Base-by-base conservation (phyloP, 106 monocot genomes). In the Acorus calamus region DNA sequence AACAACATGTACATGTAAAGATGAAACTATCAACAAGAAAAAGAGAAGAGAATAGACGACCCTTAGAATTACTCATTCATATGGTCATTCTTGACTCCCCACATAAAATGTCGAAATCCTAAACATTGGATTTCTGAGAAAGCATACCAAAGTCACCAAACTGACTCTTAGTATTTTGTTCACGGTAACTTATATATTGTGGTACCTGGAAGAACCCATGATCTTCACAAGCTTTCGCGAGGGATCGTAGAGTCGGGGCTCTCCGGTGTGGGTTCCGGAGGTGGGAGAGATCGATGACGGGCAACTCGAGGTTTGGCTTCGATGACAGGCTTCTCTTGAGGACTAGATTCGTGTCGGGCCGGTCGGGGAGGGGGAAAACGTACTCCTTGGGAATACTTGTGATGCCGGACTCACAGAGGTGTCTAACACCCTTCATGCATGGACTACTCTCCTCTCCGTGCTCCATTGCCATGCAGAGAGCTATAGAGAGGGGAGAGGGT, bases 141-240 rank as follows among this genome's bases (percentile, higher is more conserved):
- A 1, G 1, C n/a, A n/a, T n/a, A 28, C 28, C 28, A 28, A 1
- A 28, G 28, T 28, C 28, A 28, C 28, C 28, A 28, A 28, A 28
- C 28, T 28, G 28, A 28, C 28, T 28, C 28, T 28, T 28, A 28
- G 28, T 28, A 28, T 28, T 28, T 0, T 28, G 28, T 28, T 28
- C 28, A 28, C 1, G 1, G 28, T 28, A 28, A 28, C 28, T 28
- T 28, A 28, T 28, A 28, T 28, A 28, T 28, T 28, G 28, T 28
- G 28, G 41, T 71, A 88, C 88, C 77, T 82, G 89, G 55, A 89
- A 89, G 84, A 89, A 89, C 11, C 89, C 89, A 46, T 71, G 77
- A 0, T 84, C 77, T 9, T 69, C 44, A 59, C 89, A 89, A 8
- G 89, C 84, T 6, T 66, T 57, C 0, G 60, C 68, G 6, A 89